Evolutionary conservation across 2,329 filamentous ascomycete genomes (phyloP).

Genomic region (Bipolaris cookei): DNA sequence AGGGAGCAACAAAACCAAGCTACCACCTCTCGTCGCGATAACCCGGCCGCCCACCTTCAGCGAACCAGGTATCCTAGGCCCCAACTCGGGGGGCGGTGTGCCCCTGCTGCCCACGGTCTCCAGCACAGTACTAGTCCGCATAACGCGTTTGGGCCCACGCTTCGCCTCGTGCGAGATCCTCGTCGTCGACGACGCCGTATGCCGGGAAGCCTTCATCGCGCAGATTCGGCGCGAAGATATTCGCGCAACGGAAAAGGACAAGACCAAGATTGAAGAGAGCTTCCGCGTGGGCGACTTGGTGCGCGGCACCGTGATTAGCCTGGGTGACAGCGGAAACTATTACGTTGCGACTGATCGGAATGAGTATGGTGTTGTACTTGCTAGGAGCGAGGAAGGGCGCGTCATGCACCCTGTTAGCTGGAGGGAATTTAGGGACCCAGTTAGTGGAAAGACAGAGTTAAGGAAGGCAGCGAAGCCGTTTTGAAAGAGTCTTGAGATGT

Average conservation of each 20-base stretch:
- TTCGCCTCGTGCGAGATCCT: conserved; percentile 88
- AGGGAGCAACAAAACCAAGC: conserved; percentile 56
- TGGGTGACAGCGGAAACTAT: conserved; percentile 94
- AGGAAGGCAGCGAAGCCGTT: conserved; percentile 95
- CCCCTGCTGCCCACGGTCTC: conserved; percentile 83
- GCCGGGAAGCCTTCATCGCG: conserved; percentile 82
- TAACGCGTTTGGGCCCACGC: conserved; percentile 82
- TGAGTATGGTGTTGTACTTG: conserved; percentile 92
- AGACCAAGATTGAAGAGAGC: conserved; percentile 86
- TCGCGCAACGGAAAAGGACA: conserved; percentile 92
- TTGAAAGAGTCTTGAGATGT: conserved; percentile 19
- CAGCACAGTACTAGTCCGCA: conserved; percentile 79
- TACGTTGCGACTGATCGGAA: conserved; percentile 93
- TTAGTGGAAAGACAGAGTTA: conserved; percentile 75
- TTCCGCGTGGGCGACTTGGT: conserved; percentile 95
- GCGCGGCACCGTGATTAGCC: conserved; percentile 81
- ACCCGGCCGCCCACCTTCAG: conserved; percentile 26
- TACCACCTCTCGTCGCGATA: conserved; percentile 51
- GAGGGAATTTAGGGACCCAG: conserved; percentile 89
- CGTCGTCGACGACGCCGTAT: conserved; percentile 70
- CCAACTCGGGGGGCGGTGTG: conserved; percentile 54
- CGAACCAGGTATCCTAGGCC: conserved; percentile 29
- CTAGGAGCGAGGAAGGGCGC: conserved; percentile 83
- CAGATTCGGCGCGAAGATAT: conserved; percentile 90
- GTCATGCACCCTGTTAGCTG: conserved; percentile 92